Conservation (phyloP, 2,329 filamentous ascomycete species). For the Fusarium brevicatenulatum region DNA sequence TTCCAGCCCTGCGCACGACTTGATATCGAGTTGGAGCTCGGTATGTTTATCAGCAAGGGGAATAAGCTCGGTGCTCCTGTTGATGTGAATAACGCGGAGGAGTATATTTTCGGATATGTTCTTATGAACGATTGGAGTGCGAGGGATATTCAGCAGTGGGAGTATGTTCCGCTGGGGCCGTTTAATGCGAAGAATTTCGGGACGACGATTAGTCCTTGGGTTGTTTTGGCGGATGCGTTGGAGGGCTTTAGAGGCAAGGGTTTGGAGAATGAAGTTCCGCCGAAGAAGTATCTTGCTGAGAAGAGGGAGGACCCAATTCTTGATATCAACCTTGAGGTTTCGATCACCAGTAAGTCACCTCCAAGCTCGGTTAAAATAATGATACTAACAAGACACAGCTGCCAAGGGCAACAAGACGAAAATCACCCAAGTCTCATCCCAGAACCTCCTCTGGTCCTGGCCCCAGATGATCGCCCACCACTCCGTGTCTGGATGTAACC, state of each 20-base stretch:
- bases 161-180: constrained; percentile 70
- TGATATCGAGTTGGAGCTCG: constrained; percentile 82
- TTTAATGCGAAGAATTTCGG: constrained; percentile 71
- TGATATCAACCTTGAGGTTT: constrained; percentile 52
- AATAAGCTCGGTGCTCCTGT: constrained; percentile 75
- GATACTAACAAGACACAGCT: constrained; percentile 30
- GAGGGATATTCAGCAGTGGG: constrained; percentile 68
- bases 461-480: constrained; percentile 87
- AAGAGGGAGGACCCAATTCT: constrained; percentile 51
- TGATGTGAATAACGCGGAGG: constrained; percentile 70
- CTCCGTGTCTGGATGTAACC: constrained; percentile 78
- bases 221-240: constrained; percentile 69
- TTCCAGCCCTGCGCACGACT: constrained; percentile 68
- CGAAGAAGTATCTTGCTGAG: constrained; percentile 65
- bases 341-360: constrained; percentile 49
- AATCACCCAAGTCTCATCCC: constrained; percentile 43
- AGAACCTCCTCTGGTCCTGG: constrained; percentile 78
- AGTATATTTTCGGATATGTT: constrained; percentile 76
- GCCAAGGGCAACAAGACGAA: constrained; percentile 46
- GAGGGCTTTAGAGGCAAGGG: constrained; percentile 40
- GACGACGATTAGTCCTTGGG: constrained; percentile 70
- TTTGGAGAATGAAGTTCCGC: constrained; percentile 47
- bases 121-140: constrained; percentile 73
- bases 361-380: rapidly evolving
- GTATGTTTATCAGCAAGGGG: constrained; percentile 74